These are phyloP conservation scores for Sarcomyxa edulis DNA, from an alignment of 768 basidiomycete genomes.

Conservation along the genomic window DNA sequence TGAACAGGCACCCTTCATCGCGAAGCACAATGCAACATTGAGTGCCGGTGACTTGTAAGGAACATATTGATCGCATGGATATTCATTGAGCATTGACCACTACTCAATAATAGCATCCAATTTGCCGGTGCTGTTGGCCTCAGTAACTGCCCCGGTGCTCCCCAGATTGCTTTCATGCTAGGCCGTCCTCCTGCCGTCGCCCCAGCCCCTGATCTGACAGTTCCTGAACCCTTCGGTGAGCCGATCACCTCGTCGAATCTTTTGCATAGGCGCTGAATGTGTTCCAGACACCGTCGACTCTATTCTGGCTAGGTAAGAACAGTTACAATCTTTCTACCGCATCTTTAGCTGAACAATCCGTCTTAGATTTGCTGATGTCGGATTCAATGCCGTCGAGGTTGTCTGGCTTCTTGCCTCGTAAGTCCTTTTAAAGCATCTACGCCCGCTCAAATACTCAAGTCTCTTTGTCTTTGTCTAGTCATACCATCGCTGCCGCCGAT, in stretches of 20 bases:
- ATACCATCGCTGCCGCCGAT: conserved; percentile 24
- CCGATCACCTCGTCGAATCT: too few species aligned
- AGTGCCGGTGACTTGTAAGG: conserved; percentile 43
- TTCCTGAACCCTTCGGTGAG: conserved; percentile 25
- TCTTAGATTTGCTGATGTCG: conserved; percentile 30
- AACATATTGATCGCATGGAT: not conserved
- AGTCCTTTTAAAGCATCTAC: too few species aligned
- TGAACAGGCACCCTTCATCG: conserved; percentile 26
- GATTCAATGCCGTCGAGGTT: conserved; percentile 27
- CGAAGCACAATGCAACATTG: conserved; percentile 28
- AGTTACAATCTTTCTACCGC: too few species aligned
- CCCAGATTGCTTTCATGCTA: conserved; percentile 32
- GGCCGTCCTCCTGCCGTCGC: conserved; percentile 29
- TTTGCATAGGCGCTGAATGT: too few species aligned
- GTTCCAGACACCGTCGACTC: conserved; percentile 1
- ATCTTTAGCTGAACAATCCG: too few species aligned
- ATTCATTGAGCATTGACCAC: not conserved
- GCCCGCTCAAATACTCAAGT: too few species aligned
- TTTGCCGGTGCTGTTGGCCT: conserved; percentile 40
- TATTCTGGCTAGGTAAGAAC: conserved; percentile 3
- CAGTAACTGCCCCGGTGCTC: conserved; percentile 39
- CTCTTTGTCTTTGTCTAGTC: conserved; percentile 9
- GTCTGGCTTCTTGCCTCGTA: conserved; percentile 32
- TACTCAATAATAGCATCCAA: conserved; percentile 27
- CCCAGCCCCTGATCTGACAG: conserved; percentile 22